phyloP scores from a whole-genome alignment of 306 rosid species.

The Lablab purpureus region DNA sequence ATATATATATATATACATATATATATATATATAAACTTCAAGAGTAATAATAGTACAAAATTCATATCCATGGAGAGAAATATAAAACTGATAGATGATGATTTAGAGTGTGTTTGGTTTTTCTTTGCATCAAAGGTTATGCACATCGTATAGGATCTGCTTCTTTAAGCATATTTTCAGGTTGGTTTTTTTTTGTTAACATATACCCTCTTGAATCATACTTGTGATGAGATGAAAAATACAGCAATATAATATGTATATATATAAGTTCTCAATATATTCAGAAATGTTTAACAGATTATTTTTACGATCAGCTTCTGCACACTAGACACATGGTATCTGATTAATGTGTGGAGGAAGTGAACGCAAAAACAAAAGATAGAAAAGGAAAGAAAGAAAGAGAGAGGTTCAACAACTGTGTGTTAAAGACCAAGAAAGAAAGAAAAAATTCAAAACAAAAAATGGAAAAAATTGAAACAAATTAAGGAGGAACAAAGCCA shows the following conservation, averaged over 20 bases:
- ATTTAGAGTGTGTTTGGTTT: neutral
- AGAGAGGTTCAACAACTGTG: neutral
- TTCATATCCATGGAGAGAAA: neutral
- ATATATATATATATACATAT: too few species aligned
- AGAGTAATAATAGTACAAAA: neutral
- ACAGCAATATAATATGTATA: neutral
- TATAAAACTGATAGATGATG: neutral
- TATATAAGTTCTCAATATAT: neutral
- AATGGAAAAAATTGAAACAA: neutral
- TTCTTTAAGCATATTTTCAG: neutral
- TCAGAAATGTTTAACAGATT: neutral
- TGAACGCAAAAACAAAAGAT: neutral
- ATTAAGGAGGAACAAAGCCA: neutral
- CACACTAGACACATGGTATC: neutral
- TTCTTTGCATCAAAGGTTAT: neutral
- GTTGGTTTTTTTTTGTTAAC: neutral
- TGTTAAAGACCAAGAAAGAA: conserved; percentile 4
- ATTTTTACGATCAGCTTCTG: conserved; percentile 30
- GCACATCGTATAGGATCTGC: neutral
- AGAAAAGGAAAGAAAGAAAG: neutral
- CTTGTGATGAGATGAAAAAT: neutral
- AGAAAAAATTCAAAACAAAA: neutral
- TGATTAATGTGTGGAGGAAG: conserved; percentile 5
- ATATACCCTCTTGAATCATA: too few species aligned
- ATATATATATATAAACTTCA: too few species aligned